Base-by-base conservation (phyloP, 2,329 filamentous ascomycete species). In the Fusarium protoensiforme region DNA sequence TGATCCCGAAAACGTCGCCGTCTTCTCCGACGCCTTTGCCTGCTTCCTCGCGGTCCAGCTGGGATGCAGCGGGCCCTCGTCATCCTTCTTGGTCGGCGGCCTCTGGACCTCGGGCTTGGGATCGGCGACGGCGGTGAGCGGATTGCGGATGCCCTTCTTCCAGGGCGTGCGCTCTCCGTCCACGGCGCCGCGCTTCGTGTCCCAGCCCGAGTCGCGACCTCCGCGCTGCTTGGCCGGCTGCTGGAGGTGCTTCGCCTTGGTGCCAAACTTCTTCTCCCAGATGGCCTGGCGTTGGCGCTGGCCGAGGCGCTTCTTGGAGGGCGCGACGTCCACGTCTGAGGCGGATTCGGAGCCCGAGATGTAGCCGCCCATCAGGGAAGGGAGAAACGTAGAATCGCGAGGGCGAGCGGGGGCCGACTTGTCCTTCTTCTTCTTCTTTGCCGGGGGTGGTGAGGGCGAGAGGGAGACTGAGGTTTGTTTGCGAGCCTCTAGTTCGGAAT, bases 261-360 rank as follows among this genome's bases (percentile, higher is more conserved):
- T 85, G 58, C 93, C 93, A 80, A 88, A 96, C 79, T 95, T 96
- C 84, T 94, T 92, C 84, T 96, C 93, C 85, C 91, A 93, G 67
- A 96, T 92, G 27, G 91, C 89, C 79, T 93, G 92, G 10, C 94
- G 89, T n/a, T 92, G 93, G 48, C 91, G 88, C 82, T 97, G 94
- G 5, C 94, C 94, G 24, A 93, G 87, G 77, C 96, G 95, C 82
- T 95, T 95, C 75, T 90, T 90, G 0, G 86, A 82, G 1, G 85
- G 85, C 7, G 88, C 89, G 2, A 87, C 81, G 61, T 94, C 93
- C 24, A 93, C 84, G 71, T 93, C 92, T 0, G 92, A 93, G 8
- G 88, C 89, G 0, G 88, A 90, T 75, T 94, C 93, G 10, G 92
- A 93, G 54, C 92, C 93, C 3, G 93, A 94, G 76, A 94, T 89